These are phyloP conservation scores for Cryptococcus amylolentus DNA, from an alignment of 1,284 basidiomycete genomes.

Conservation along the genomic window DNA sequence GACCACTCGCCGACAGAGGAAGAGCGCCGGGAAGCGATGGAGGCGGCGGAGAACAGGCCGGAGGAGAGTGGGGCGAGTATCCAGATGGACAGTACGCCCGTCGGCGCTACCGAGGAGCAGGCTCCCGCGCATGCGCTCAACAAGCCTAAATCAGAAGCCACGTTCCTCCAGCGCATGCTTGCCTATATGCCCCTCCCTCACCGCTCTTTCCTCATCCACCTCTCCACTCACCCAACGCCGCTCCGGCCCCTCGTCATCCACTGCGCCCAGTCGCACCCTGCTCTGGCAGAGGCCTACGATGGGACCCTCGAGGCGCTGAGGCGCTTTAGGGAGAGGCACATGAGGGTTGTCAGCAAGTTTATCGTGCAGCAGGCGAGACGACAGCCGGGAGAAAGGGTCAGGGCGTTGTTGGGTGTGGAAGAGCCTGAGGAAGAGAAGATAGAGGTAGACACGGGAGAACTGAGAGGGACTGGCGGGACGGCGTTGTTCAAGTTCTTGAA, in stretches of 20 bases:
- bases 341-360: slow-evolving; percentile 79
- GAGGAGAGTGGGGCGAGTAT: slow-evolving; percentile 3
- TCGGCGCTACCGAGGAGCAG: slow-evolving; percentile 1
- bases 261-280: slow-evolving; percentile 37
- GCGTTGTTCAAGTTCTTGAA: slow-evolving; percentile 77
- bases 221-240: slow-evolving; percentile 62
- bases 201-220: slow-evolving; percentile 78
- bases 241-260: slow-evolving; percentile 51
- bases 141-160: slow-evolving; percentile 40
- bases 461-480: slow-evolving; percentile 84
- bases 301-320: slow-evolving; percentile 68
- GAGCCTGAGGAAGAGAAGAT: slow-evolving; percentile 9
- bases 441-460: slow-evolving; percentile 37
- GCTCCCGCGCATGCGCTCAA: background rate
- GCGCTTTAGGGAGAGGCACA: slow-evolving; percentile 78
- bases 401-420: slow-evolving; percentile 23
- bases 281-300: slow-evolving; percentile 67
- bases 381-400: slow-evolving; percentile 35
- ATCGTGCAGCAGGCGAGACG: slow-evolving; percentile 65
- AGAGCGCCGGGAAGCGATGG: slow-evolving; percentile 14
- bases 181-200: slow-evolving; percentile 89
- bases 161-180: slow-evolving; percentile 75
- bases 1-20: slow-evolving; percentile 56
- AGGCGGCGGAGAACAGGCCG: slow-evolving; percentile 1
- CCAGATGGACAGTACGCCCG: slow-evolving; percentile 7